These are phyloP conservation scores for Rhodosorus marinus DNA, from an alignment of 23 red algal species.

Conservation along the genomic window DNA sequence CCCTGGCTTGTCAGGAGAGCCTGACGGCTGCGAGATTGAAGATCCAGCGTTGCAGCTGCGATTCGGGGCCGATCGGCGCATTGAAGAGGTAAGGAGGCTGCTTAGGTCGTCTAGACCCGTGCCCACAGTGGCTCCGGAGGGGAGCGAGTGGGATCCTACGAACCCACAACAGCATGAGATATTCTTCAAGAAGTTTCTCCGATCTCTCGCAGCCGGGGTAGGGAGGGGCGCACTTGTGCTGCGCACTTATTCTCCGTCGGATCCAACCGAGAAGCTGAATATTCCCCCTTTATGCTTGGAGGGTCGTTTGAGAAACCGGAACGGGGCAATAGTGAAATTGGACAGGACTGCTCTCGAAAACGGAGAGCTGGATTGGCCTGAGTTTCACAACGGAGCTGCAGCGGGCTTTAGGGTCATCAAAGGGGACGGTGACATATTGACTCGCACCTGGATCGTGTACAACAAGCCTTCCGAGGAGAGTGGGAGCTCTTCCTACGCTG, in stretches of 20 bases:
- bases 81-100: constrained; percentile 44
- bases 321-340: constrained; percentile 8
- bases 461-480: constrained; percentile 14
- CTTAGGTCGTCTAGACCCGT: constrained; percentile 53
- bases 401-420: constrained; percentile 59
- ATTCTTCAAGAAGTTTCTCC: constrained; percentile 2
- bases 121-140: constrained; percentile 5
- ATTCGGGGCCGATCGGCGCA: constrained; percentile 41
- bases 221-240: constrained; percentile 80
- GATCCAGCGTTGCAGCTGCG: constrained; percentile 19
- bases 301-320: constrained; percentile 10
- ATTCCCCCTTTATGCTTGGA: constrained; percentile 38
- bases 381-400: constrained; percentile 97
- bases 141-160: not conserved
- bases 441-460: constrained; percentile 84
- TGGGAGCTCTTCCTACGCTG: constrained; percentile 48
- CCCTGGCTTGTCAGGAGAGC: not conserved
- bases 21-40: constrained; percentile 62
- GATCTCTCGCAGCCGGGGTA: constrained; percentile 42
- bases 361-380: constrained; percentile 58
- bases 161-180: not conserved
- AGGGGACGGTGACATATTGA: constrained; percentile 11
- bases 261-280: constrained; percentile 41
- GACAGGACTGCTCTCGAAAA: constrained; percentile 3
- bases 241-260: constrained; percentile 44